phyloP scores from a whole-genome alignment of 768 basidiomycete species.

The Trametes elegans region DNA sequence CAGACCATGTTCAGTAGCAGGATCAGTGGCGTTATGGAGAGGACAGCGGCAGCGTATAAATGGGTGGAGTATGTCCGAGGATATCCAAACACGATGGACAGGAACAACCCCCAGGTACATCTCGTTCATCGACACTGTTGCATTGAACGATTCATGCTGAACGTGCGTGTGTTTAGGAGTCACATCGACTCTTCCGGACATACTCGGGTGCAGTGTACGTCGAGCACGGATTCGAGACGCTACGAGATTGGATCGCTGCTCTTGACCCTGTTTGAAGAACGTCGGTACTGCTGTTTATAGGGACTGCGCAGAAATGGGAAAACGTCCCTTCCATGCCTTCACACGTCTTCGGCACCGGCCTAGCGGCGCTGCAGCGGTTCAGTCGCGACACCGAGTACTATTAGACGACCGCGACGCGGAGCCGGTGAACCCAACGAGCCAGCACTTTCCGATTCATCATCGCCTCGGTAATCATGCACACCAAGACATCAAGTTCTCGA shows the following conservation, averaged over 20 bases:
- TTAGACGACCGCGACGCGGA: too few relatives aligned
- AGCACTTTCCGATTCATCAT: too few relatives aligned
- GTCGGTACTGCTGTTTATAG: too few relatives aligned
- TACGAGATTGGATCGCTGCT: slow-evolving; percentile 1
- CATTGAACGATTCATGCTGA: not conserved
- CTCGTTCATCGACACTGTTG: too few relatives aligned
- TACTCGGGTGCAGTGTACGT: slow-evolving; percentile 1
- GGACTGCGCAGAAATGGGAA: too few relatives aligned
- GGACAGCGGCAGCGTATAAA: slow-evolving; percentile 3
- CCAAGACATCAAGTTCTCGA: too few relatives aligned
- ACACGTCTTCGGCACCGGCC: too few relatives aligned
- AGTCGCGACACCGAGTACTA: too few relatives aligned
- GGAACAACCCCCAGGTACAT: not conserved
- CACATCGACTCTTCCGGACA: slow-evolving; percentile 10
- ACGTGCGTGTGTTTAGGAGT: not conserved
- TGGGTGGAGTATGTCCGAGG: slow-evolving; percentile 6
- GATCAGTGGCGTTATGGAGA: slow-evolving; percentile 5
- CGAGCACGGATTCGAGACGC: not conserved
- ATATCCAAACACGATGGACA: not conserved
- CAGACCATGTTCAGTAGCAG: not conserved
- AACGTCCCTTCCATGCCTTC: too few relatives aligned
- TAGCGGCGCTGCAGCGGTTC: too few relatives aligned
- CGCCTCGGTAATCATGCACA: too few relatives aligned
- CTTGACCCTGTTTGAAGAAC: not conserved
- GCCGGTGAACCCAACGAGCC: too few relatives aligned